Evolutionary conservation across 164 flowering plant genomes (phyloP), one percentile per base, ranked within the genome.

Genomic region (Tetracentron sinense): DNA sequence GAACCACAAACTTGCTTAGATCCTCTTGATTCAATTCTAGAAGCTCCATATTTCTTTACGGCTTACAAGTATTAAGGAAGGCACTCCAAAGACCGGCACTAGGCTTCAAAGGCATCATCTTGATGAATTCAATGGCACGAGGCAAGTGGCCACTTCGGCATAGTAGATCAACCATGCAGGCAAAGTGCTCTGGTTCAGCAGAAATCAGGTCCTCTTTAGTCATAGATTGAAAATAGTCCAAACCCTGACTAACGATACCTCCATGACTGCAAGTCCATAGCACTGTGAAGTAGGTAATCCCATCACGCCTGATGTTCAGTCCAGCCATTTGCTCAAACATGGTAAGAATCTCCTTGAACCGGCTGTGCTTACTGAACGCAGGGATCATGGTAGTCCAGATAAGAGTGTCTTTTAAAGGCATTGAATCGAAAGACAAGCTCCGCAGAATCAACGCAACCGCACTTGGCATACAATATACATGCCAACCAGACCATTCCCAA

Each of bases 161-260:
- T 48, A 73, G 62, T 54, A 73, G 72, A 63, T 73, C 76, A 47
- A 64, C 76, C 68, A 67, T 73, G 60, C 72, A 72, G 6, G 62
- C 55, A 30, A 68, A 54, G 46, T 72, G 75, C 65, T 68, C 72
- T 31, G 58, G 69, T 54, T 25, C 44, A 54, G 59, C 42, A 35
- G 59, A 11, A 25, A 68, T 23, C 21, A n/a, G 46, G 29, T 56
- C 27, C 4, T 67, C 63, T 26, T 62, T 27, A 17, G 56, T 48
- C 75, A 72, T 72, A 7, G 51, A 3, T 20, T 28, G 55, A 44
- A 67, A 72, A 54, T 63, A 72, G 56, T 31, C 54, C 55, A 56
- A 53, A 14, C 71, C 71, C 8, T 49, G 29, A 5, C 31, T 58
- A 46, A 66, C 50, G 12, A 62, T 23, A 6, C 75, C 71, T 52